These are phyloP conservation scores for Fraxinus greggii DNA, from an alignment of 305 asterid genomes.

Conservation along the genomic window DNA sequence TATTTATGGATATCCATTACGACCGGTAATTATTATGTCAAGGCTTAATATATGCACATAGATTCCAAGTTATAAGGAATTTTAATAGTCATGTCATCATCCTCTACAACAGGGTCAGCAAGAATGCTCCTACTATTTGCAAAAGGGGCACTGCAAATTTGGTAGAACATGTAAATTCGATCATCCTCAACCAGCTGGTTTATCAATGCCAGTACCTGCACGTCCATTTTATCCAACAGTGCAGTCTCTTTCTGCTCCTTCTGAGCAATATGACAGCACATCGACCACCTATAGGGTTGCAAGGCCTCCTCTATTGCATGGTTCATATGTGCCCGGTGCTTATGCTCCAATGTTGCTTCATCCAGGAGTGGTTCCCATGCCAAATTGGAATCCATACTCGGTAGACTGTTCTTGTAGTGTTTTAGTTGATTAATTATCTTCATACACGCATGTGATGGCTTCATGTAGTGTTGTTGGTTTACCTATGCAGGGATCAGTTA, in stretches of 20 bases:
- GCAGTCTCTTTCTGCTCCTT: slow-evolving; percentile 70
- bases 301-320: slow-evolving; percentile 73
- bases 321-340: slow-evolving; percentile 66
- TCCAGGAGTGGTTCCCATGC: slow-evolving; percentile 69
- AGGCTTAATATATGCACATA: neutral
- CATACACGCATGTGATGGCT: neutral
- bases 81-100: slow-evolving; percentile 5
- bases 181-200: slow-evolving; percentile 81
- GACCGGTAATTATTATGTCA: slow-evolving; percentile 52
- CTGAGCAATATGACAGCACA: slow-evolving; percentile 53
- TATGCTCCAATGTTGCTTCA: slow-evolving; percentile 75
- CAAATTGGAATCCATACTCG: slow-evolving; percentile 74
- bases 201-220: slow-evolving; percentile 70
- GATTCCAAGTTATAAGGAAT: slow-evolving; percentile 1
- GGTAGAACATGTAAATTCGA: slow-evolving; percentile 86
- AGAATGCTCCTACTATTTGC: slow-evolving; percentile 96
- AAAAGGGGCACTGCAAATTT: slow-evolving; percentile 96
- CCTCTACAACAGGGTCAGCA: slow-evolving; percentile 64
- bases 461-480: slow-evolving; percentile 20
- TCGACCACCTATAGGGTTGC: slow-evolving; percentile 53
- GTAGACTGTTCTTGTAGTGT: slow-evolving; percentile 29
- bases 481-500: slow-evolving; percentile 58
- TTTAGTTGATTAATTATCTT: neutral
- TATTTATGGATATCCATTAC: slow-evolving; percentile 74
- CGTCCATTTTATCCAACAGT: slow-evolving; percentile 83